These are phyloP conservation scores for Citeromyces nyonsensis DNA, from an alignment of 805 yeast species.

Conservation along the genomic window DNA sequence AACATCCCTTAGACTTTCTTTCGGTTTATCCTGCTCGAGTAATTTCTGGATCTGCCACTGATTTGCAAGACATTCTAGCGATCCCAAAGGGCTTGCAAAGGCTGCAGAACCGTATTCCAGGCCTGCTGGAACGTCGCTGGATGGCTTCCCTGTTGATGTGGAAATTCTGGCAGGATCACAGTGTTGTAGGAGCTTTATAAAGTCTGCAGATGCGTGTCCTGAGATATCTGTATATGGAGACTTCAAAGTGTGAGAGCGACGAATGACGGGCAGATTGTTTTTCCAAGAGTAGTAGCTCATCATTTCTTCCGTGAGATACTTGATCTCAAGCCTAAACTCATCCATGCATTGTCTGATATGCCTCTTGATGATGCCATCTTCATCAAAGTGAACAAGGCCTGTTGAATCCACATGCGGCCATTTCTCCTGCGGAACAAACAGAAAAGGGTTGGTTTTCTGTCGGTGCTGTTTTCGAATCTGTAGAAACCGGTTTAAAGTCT, in stretches of 20 bases:
- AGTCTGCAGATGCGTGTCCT: no score
- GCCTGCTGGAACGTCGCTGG: conserved; percentile 11
- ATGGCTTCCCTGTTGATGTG: not conserved
- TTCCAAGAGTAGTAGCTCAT: conserved; percentile 11
- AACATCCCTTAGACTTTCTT: no score
- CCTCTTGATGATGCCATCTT: not conserved
- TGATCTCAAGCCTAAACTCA: conserved; percentile 10
- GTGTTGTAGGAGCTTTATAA: no score
- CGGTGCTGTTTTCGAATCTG: no score
- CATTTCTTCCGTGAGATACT: conserved; percentile 15
- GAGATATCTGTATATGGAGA: conserved; percentile 1
- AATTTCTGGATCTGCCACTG: conserved; percentile 11
- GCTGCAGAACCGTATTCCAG: conserved; percentile 9
- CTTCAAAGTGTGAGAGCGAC: conserved; percentile 11
- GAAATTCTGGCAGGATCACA: no score
- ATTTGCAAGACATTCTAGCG: conserved; percentile 12
- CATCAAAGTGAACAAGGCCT: not conserved
- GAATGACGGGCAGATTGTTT: conserved; percentile 11
- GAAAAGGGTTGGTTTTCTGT: no score
- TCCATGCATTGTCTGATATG: not conserved
- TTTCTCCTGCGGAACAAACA: no score
- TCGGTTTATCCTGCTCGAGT: no score
- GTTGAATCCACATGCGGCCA: no score
- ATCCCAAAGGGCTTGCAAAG: conserved; percentile 11
- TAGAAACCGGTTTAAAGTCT: no score